Evolutionary conservation across 1,284 basidiomycete genomes (phyloP).

Genomic region (Naganishia cerealis): DNA sequence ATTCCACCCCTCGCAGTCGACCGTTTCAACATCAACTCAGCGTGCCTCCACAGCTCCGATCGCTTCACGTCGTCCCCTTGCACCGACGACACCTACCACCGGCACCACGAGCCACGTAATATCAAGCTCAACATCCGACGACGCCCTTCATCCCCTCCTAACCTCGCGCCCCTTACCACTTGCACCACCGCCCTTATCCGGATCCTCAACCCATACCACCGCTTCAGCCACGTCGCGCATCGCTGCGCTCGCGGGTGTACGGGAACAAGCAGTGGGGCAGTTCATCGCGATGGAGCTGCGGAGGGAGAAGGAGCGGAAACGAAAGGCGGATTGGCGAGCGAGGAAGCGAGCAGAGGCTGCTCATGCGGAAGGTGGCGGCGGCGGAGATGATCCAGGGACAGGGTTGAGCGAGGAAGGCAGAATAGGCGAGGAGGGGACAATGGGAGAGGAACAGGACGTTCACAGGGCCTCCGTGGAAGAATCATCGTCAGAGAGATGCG

Average conservation of each 20-base stretch:
- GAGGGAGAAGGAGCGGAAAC: slow-evolving; percentile 16
- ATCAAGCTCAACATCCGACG: background rate
- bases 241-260: background rate
- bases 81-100: background rate
- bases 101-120: background rate
- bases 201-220: background rate
- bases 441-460: background rate
- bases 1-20: background rate
- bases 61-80: background rate
- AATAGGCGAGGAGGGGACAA: background rate
- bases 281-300: slow-evolving; percentile 4
- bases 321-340: slow-evolving; percentile 9
- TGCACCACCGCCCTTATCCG: background rate
- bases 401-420: background rate
- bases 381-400: background rate
- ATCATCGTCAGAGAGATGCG: background rate
- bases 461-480: background rate
- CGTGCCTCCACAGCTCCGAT: background rate
- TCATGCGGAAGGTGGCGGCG: background rate
- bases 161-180: background rate
- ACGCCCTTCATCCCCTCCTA: background rate
- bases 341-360: slow-evolving; percentile 4
- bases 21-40: background rate
- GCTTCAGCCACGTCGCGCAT: background rate
- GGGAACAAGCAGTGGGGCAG: slow-evolving; percentile 9